Percentiles rank a stretch among this genome's conserved stretches.
These are phyloP conservation scores for Myrica gale DNA, from an alignment of 306 rosid species.

Conservation along the genomic window DNA sequence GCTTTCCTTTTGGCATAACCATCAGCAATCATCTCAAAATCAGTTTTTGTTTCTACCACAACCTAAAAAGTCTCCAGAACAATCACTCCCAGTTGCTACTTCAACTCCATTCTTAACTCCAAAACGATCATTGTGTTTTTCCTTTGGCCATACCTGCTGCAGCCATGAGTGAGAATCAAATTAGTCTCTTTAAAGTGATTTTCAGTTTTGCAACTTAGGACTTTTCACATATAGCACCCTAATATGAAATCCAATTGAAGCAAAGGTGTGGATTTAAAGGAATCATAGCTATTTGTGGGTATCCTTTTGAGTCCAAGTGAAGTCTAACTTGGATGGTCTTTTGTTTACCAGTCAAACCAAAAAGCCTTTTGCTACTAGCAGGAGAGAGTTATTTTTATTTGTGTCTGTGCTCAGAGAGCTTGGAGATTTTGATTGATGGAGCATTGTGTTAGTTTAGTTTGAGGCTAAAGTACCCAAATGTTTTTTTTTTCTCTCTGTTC, in stretches of 20 bases:
- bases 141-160: not conserved
- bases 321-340: not conserved
- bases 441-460: no score
- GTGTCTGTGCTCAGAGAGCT: no score
- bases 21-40: not conserved
- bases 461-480: no score
- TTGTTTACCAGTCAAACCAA: no score
- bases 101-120: not conserved
- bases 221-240: not conserved
- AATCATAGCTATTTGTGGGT: not conserved
- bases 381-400: no score
- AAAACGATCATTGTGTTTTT: not conserved
- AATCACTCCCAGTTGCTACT: not conserved
- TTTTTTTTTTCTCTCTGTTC: no score
- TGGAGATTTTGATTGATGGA: no score
- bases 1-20: not conserved
- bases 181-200: not conserved
- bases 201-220: not conserved
- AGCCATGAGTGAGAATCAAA: not conserved
- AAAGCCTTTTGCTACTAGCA: no score
- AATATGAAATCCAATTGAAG: not conserved
- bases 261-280: not conserved
- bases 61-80: not conserved
- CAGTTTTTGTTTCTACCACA: not conserved
- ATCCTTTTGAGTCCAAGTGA: not conserved